Evolutionary conservation across 768 basidiomycete genomes (phyloP).

Genomic region (Hirschioporus abietinus): DNA sequence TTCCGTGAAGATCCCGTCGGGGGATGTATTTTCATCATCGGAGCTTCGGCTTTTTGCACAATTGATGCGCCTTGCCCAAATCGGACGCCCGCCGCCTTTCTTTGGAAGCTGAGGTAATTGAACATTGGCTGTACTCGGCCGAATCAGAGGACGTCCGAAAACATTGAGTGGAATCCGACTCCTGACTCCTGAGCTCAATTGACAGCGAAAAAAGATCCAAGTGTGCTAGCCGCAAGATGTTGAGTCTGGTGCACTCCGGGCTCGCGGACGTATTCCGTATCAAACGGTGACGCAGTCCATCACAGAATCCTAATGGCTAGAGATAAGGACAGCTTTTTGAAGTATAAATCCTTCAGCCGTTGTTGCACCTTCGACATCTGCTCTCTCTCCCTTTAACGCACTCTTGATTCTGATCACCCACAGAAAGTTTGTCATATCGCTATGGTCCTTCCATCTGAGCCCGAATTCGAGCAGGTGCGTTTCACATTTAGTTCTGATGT

Average conservation of each 20-base stretch:
- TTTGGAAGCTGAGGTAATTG: not conserved
- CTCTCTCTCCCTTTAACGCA: not conserved
- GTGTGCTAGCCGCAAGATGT: not conserved
- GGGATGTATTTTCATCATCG: not conserved
- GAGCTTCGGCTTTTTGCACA: not conserved
- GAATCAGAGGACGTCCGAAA: not conserved
- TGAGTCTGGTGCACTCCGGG: constrained; percentile 1
- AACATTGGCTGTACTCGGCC: not conserved
- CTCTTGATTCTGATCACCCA: not conserved
- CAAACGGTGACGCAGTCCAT: not conserved
- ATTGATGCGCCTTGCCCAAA: not conserved
- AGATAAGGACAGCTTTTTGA: not conserved
- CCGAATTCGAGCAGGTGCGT: constrained; percentile 64
- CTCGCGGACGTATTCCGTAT: not conserved
- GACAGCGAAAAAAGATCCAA: not conserved
- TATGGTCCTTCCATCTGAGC: constrained; percentile 41
- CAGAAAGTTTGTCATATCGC: not conserved
- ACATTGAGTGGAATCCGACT: not conserved
- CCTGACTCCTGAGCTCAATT: not conserved
- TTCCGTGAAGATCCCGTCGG: constrained; percentile 1
- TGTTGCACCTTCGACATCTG: not conserved
- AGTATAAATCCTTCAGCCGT: not conserved
- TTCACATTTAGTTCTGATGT: constrained; percentile 2
- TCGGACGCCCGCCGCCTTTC: not conserved
- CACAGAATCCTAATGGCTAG: not conserved